Conservation (phyloP, 164 flowering plant species). For the Umbilicus rupestris region DNA sequence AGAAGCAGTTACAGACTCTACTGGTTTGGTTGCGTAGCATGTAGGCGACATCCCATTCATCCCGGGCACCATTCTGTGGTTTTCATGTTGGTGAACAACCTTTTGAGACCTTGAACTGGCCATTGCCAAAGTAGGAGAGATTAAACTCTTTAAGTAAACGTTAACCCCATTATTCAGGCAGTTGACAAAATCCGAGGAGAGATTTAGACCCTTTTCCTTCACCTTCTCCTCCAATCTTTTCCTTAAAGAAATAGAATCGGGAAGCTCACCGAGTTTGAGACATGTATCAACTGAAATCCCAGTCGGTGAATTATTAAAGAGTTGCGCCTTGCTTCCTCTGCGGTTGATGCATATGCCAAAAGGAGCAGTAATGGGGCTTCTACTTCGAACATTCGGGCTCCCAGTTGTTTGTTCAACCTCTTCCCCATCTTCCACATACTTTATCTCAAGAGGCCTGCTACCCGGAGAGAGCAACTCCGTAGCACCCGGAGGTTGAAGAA, state of each 20-base stretch:
- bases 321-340: conserved; percentile 23
- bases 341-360: conserved; percentile 27
- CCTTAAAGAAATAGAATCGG: conserved; percentile 43
- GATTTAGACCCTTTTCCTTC: conserved; percentile 37
- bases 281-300: conserved; percentile 24
- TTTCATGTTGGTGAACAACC: conserved; percentile 17
- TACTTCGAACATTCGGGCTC: conserved; percentile 16
- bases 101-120: conserved; percentile 35
- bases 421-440: conserved; percentile 31
- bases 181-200: conserved; percentile 43
- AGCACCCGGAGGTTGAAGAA: conserved; percentile 22
- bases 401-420: conserved; percentile 31
- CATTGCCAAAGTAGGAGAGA: conserved; percentile 48
- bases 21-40: conserved; percentile 12
- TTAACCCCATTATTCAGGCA: conserved; percentile 52
- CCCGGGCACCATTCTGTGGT: conserved; percentile 11
- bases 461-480: conserved; percentile 24
- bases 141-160: conserved; percentile 54
- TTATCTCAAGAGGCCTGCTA: conserved; percentile 20
- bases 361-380: conserved; percentile 31
- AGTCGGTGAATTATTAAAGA: conserved; percentile 13
- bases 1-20: conserved; percentile 19
- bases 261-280: conserved; percentile 36
- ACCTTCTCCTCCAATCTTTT: conserved; percentile 42
- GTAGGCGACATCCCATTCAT: conserved; percentile 20